A percentile compares a stretch with the other conserved stretches of the same genome.
phyloP scores from a whole-genome alignment of 768 basidiomycete genomes.

The Agrocybe praecox region DNA sequence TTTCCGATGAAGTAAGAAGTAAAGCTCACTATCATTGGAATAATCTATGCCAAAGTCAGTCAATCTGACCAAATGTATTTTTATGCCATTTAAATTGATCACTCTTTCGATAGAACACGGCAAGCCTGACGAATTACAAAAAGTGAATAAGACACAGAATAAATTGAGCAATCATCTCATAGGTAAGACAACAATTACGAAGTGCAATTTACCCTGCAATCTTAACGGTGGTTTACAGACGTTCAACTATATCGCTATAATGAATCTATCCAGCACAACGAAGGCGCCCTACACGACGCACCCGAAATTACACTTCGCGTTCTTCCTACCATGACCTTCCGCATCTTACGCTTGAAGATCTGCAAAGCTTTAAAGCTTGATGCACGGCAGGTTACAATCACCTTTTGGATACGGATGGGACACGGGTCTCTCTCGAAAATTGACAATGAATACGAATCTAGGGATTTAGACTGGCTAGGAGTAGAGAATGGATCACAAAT shows the following conservation, averaged over 20 bases:
- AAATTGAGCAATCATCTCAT: slow-evolving; percentile 66
- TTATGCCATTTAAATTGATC: slow-evolving; percentile 1
- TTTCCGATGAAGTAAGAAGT: slow-evolving; percentile 43
- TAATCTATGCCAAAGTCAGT: slow-evolving; percentile 63
- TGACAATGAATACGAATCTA: slow-evolving; percentile 45
- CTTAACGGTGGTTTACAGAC: slow-evolving; percentile 12
- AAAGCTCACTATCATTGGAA: slow-evolving; percentile 67
- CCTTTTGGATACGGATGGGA: slow-evolving; percentile 59
- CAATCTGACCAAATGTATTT: background rate
- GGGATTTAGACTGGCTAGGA: slow-evolving; percentile 72
- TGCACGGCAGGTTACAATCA: slow-evolving; percentile 33
- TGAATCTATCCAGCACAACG: slow-evolving; percentile 9
- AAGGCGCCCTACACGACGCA: slow-evolving; percentile 15
- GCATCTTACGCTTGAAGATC: slow-evolving; percentile 64
- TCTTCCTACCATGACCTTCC: slow-evolving; percentile 70
- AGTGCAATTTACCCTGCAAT: background rate
- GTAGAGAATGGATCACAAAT: slow-evolving; percentile 56
- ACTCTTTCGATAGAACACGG: slow-evolving; percentile 54
- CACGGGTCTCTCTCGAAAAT: slow-evolving; percentile 51
- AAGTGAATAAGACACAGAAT: slow-evolving; percentile 33
- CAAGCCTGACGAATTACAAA: slow-evolving; percentile 39
- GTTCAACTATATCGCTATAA: slow-evolving; percentile 23
- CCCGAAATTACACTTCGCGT: slow-evolving; percentile 45
- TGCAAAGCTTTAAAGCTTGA: slow-evolving; percentile 47
- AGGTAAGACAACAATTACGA: slow-evolving; percentile 38